These are phyloP conservation scores for Phytophthora citrophthora DNA, from an alignment of 352 stramenopile genomes.

Conservation along the genomic window DNA sequence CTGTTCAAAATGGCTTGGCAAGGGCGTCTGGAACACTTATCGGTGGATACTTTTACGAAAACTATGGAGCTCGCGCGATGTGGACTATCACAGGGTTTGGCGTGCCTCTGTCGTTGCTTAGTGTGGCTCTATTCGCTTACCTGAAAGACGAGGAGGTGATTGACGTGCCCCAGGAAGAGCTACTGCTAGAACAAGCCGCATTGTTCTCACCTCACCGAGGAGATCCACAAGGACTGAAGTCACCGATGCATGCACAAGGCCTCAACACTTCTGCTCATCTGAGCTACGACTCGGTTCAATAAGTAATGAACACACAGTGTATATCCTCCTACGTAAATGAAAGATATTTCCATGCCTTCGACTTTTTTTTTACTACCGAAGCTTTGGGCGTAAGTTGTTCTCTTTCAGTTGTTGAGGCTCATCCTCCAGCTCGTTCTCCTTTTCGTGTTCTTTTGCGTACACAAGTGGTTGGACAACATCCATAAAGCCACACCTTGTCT, in stretches of 20 bases:
- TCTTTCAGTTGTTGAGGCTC: constrained; percentile 2
- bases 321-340: too few relatives aligned
- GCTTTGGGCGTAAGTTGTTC: constrained; percentile 1
- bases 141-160: constrained; percentile 52
- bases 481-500: constrained; percentile 51
- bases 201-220: constrained; percentile 34
- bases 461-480: constrained; percentile 50
- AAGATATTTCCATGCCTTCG: too few relatives aligned
- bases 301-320: neutral
- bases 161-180: constrained; percentile 13
- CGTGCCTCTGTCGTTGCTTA: constrained; percentile 65
- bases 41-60: constrained; percentile 78
- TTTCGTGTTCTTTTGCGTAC: constrained; percentile 22
- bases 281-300: constrained; percentile 26
- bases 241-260: constrained; percentile 14
- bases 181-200: constrained; percentile 22
- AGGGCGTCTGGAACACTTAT: constrained; percentile 65
- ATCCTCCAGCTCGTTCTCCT: constrained; percentile 1
- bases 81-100: constrained; percentile 68
- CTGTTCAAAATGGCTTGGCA: constrained; percentile 71
- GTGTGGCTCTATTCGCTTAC: constrained; percentile 62
- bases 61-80: constrained; percentile 67
- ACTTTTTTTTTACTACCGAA: constrained; percentile 3
- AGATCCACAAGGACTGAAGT: constrained; percentile 28
- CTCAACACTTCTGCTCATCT: constrained; percentile 22